Conservation (phyloP, 1,139 yeast species). For the Meyerozyma sp. region DNA sequence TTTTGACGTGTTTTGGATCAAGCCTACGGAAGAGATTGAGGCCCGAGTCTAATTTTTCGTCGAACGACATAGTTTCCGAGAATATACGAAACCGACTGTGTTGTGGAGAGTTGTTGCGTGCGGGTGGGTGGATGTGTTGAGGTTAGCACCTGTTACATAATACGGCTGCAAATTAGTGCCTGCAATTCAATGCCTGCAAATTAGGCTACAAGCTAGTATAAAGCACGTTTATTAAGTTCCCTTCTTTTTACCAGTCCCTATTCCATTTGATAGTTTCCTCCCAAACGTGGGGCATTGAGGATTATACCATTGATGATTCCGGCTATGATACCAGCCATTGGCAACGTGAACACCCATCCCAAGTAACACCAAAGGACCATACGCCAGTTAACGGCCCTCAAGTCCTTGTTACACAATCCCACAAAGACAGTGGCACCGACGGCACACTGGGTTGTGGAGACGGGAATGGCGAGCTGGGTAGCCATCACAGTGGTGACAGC, state of each 20-base stretch:
- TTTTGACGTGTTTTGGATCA: slow-evolving; percentile 65
- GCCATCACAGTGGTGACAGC: slow-evolving; percentile 76
- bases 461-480: slow-evolving; percentile 65
- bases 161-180: not conserved
- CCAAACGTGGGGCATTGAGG: slow-evolving; percentile 58
- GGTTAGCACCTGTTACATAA: not conserved
- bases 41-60: slow-evolving; percentile 79
- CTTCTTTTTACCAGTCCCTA: not conserved
- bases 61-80: slow-evolving; percentile 14
- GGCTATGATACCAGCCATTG: slow-evolving; percentile 68
- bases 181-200: too few relatives aligned
- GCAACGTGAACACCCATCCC: slow-evolving; percentile 73
- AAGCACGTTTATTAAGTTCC: not conserved
- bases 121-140: not conserved
- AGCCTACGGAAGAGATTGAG: slow-evolving; percentile 81
- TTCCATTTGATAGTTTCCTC: slow-evolving; percentile 23
- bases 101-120: not conserved
- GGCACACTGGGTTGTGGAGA: slow-evolving; percentile 77
- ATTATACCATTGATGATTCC: slow-evolving; percentile 65
- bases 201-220: not conserved
- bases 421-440: slow-evolving; percentile 76
- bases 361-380: slow-evolving; percentile 67
- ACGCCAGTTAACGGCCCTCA: slow-evolving; percentile 70
- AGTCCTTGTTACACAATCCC: slow-evolving; percentile 65
- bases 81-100: not conserved